A percentile compares a stretch with the other conserved stretches of the same genome.
These are phyloP conservation scores for Pythium apleroticum DNA, from an alignment of 352 stramenopile genomes.

Conservation along the genomic window DNA sequence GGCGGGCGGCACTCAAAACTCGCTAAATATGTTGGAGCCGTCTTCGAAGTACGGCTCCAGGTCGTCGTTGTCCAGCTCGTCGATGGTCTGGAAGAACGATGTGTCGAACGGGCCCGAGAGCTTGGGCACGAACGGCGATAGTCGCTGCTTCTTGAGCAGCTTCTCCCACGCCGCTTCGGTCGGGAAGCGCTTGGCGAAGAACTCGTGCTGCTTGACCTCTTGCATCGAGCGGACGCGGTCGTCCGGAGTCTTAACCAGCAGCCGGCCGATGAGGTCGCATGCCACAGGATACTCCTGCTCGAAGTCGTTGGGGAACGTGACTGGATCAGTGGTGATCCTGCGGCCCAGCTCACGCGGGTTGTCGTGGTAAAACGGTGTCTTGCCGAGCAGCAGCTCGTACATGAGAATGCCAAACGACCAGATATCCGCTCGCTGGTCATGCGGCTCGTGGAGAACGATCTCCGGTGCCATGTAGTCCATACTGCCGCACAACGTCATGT, in stretches of 20 bases:
- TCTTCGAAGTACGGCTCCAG: slow-evolving; percentile 69
- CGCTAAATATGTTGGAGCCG: slow-evolving; percentile 62
- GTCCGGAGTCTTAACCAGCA: slow-evolving; percentile 59
- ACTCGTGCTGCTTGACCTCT: slow-evolving; percentile 57
- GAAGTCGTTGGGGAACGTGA: slow-evolving; percentile 72
- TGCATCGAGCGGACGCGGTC: slow-evolving; percentile 42
- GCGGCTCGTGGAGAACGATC: slow-evolving; percentile 54
- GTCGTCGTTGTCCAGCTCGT: slow-evolving; percentile 54
- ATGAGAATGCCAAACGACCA: slow-evolving; percentile 87
- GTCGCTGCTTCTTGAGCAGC: slow-evolving; percentile 39
- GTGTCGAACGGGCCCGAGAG: slow-evolving; percentile 67
- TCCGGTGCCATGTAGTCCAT: slow-evolving; percentile 86
- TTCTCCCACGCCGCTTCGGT: slow-evolving; percentile 38
- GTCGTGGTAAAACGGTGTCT: slow-evolving; percentile 86
- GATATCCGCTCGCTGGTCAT: slow-evolving; percentile 75
- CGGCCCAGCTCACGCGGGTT: slow-evolving; percentile 80
- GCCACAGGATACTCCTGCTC: slow-evolving; percentile 48
- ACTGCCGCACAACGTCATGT: slow-evolving; percentile 73
- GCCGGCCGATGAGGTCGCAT: slow-evolving; percentile 54
- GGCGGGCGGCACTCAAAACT: slow-evolving; percentile 32
- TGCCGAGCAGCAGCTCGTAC: slow-evolving; percentile 84
- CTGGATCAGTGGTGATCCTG: slow-evolving; percentile 60
- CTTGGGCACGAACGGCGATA: slow-evolving; percentile 64
- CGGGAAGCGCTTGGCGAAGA: slow-evolving; percentile 50
- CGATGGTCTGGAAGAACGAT: slow-evolving; percentile 64